A percentile compares a stretch with the other conserved stretches of the same genome.
Conservation (phyloP, 2,329 filamentous ascomycete species). For the Phialophora tarda region DNA sequence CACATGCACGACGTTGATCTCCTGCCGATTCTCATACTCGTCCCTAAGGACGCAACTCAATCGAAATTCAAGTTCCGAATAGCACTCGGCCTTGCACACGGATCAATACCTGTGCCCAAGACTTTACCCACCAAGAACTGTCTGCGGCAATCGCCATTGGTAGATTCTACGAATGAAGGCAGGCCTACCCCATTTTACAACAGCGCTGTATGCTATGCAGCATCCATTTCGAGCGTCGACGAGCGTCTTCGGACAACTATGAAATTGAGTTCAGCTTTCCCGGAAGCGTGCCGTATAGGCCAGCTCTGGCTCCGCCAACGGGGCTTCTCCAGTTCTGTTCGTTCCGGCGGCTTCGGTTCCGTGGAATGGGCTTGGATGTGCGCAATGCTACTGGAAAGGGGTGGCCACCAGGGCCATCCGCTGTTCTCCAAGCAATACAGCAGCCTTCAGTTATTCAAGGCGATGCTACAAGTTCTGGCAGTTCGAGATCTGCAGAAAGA, state of each 20-base stretch:
- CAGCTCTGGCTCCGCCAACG: slow-evolving; percentile 88
- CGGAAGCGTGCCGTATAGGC: slow-evolving; percentile 84
- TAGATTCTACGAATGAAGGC: slow-evolving; percentile 18
- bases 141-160: slow-evolving; percentile 58
- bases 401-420: slow-evolving; percentile 71
- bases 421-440: slow-evolving; percentile 80
- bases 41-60: slow-evolving; percentile 41
- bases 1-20: slow-evolving; percentile 75
- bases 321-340: slow-evolving; percentile 73
- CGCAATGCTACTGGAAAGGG: slow-evolving; percentile 79
- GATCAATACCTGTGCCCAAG: slow-evolving; percentile 73
- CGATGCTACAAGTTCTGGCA: slow-evolving; percentile 83
- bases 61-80: slow-evolving; percentile 61
- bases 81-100: slow-evolving; percentile 73
- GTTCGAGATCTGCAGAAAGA: slow-evolving; percentile 71
- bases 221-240: slow-evolving; percentile 73
- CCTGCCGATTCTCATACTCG: slow-evolving; percentile 68
- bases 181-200: slow-evolving; percentile 84
- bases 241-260: slow-evolving; percentile 67
- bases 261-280: slow-evolving; percentile 72
- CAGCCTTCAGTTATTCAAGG: slow-evolving; percentile 94
- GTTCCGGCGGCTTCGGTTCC: slow-evolving; percentile 83
- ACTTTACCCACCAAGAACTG: slow-evolving; percentile 72
- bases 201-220: slow-evolving; percentile 78
- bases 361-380: slow-evolving; percentile 89